These are phyloP conservation scores for Funneliformis caledonium DNA, from an alignment of 371 early-diverging fungal genomes.

Conservation along the genomic window DNA sequence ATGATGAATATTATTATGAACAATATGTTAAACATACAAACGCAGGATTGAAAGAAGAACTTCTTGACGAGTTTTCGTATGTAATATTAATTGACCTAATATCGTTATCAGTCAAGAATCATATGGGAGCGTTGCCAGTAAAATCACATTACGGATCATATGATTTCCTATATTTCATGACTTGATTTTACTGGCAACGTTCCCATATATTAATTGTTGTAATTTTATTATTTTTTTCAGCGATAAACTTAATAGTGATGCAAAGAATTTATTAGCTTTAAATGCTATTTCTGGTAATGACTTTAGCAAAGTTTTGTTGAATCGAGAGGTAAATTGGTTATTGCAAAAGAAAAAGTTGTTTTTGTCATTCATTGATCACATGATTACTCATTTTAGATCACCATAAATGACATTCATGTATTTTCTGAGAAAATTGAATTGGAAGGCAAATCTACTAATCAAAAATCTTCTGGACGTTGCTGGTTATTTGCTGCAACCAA, in stretches of 20 bases:
- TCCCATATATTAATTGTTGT: neutral
- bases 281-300: conserved; percentile 67
- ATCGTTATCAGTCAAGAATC: neutral
- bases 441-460: conserved; percentile 74
- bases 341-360: neutral
- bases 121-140: neutral
- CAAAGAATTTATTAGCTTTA: conserved; percentile 70
- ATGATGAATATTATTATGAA: neutral
- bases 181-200: no score
- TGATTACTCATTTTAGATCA: neutral
- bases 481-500: conserved; percentile 85
- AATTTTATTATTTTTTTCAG: conserved; percentile 44
- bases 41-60: neutral
- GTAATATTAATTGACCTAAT: neutral
- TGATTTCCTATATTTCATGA: no score
- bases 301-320: conserved; percentile 62
- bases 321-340: conserved; percentile 49
- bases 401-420: conserved; percentile 54
- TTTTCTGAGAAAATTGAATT: conserved; percentile 66
- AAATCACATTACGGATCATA: no score
- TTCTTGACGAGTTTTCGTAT: conserved; percentile 17
- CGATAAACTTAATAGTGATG: conserved; percentile 59
- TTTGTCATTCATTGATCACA: neutral
- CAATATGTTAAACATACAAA: neutral
- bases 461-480: conserved; percentile 81